Base-by-base conservation (phyloP, 225 moss, liverwort and hornwort species). In the Ulota crispa region DNA sequence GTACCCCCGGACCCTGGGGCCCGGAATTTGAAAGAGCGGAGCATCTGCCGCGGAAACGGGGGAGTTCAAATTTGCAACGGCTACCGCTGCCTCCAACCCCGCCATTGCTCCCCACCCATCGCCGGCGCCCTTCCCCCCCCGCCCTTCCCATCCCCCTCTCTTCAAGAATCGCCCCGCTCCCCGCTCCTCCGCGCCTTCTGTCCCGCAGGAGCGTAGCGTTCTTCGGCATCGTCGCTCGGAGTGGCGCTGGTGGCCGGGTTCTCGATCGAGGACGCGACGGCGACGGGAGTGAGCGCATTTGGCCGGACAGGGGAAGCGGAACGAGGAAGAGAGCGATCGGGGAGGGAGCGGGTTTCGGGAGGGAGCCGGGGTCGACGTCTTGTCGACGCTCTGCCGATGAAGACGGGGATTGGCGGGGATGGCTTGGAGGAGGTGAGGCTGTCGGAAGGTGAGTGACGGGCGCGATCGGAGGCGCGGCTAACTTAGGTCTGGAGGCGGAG, bases 51-150 rank as follows among this genome's bases (percentile, higher is more conserved):
- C 88, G 80, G 63, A 88, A 83, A 64, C 54, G 62, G 70, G 78
- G 78, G 75, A 23, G 62, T 78, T 81, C 78, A 81, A 88, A 86
- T 64, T 79, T 19, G 70, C 67, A 88, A 88, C 88, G 88, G 88
- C 74, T 78, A 32, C 28, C 26, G 75, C 78, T 81, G 83, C 83
- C 85, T 68, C 69, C 67, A 14, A 2, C 72, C 83, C 37, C 82
- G 13, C 68, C 43, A 26, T 47, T 9, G 45, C 14, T 50, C 50
- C 18, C 50, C 50, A 5, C 18, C 13, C 73, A 27, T 47, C 14
- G 45, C 19, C 41, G 13, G 9, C 5, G 54, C 14, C 2, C 7
- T 32, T 9, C 45, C 42, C 26, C 20, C 30, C 19, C 62, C 34
- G 34, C 2, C 34, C 4, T 34, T 5, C 32, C 32, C 32, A 4